phyloP scores from a whole-genome alignment of 345 rosid species.

The Cardamine chenopodiifolia region DNA sequence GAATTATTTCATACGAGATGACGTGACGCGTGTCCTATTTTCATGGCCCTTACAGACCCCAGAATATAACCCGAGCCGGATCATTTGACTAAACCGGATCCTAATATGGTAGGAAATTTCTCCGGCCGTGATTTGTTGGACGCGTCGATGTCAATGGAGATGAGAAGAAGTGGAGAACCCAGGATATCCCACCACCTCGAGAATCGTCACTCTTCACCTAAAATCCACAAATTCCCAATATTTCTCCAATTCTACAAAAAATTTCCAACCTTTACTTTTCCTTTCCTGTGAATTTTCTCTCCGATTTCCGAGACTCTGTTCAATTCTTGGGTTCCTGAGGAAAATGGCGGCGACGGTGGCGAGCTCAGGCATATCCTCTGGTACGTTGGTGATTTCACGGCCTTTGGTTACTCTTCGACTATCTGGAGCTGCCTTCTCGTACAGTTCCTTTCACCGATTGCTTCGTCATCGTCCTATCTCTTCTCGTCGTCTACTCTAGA shows the following conservation, averaged over 20 bases:
- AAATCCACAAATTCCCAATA: not conserved
- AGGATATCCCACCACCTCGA: constrained; percentile 9
- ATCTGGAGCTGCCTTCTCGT: constrained; percentile 32
- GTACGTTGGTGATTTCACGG: constrained; percentile 8
- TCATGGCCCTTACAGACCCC: not conserved
- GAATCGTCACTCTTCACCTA: not conserved
- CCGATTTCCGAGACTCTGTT: not conserved
- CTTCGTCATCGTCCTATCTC: constrained; percentile 32
- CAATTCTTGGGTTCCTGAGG: constrained; percentile 1
- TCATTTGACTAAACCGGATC: constrained; percentile 29
- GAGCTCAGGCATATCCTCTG: constrained; percentile 28
- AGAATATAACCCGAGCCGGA: not conserved
- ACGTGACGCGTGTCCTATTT: not conserved
- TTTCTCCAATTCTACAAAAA: constrained; percentile 13
- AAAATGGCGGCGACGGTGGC: constrained; percentile 39
- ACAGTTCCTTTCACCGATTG: constrained; percentile 39
- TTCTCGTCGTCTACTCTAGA: constrained; percentile 38
- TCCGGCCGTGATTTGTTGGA: constrained; percentile 33
- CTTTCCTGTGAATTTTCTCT: not conserved
- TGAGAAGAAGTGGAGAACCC: constrained; percentile 28
- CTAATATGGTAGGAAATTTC: constrained; percentile 21
- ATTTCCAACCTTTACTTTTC: constrained; percentile 8
- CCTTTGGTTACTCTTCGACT: constrained; percentile 32
- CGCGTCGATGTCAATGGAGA: constrained; percentile 31
- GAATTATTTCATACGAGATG: not conserved